Evolutionary conservation across 179 eudicot species (phyloP).

Genomic region (Silene coronaria): DNA sequence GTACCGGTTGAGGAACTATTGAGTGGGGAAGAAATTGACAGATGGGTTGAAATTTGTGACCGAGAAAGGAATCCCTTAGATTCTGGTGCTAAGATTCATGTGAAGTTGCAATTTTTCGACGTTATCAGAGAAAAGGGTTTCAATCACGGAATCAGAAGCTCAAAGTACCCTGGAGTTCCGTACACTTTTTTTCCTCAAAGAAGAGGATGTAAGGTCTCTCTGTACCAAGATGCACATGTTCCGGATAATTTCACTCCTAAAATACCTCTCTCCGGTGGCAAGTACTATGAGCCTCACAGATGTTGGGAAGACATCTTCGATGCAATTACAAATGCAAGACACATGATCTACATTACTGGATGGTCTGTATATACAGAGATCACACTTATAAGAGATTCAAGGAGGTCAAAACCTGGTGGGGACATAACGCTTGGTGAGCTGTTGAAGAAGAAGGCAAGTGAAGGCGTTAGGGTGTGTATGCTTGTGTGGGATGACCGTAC

Average conservation of each 20-base stretch:
- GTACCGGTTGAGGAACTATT: constrained; percentile 39
- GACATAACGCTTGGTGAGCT: constrained; percentile 42
- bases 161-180: constrained; percentile 47
- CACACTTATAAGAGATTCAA: constrained; percentile 36
- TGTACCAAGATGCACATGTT: constrained; percentile 51
- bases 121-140: constrained; percentile 32
- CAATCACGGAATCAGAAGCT: constrained; percentile 35
- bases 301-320: constrained; percentile 57
- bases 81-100: constrained; percentile 45
- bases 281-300: constrained; percentile 40
- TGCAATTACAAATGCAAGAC: constrained; percentile 40
- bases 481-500: constrained; percentile 61
- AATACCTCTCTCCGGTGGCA: constrained; percentile 41
- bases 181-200: constrained; percentile 43
- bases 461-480: constrained; percentile 49
- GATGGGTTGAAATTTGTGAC: constrained; percentile 45
- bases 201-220: constrained; percentile 41
- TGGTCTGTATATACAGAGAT: constrained; percentile 53
- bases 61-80: constrained; percentile 35
- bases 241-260: constrained; percentile 43
- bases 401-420: constrained; percentile 42
- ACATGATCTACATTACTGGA: constrained; percentile 47
- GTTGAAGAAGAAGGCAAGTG: constrained; percentile 43
- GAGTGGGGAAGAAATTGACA: constrained; percentile 38
- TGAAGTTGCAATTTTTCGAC: constrained; percentile 38